Evolutionary conservation across 2,329 filamentous ascomycete species (phyloP).

Genomic region (Fusarium sp.): DNA sequence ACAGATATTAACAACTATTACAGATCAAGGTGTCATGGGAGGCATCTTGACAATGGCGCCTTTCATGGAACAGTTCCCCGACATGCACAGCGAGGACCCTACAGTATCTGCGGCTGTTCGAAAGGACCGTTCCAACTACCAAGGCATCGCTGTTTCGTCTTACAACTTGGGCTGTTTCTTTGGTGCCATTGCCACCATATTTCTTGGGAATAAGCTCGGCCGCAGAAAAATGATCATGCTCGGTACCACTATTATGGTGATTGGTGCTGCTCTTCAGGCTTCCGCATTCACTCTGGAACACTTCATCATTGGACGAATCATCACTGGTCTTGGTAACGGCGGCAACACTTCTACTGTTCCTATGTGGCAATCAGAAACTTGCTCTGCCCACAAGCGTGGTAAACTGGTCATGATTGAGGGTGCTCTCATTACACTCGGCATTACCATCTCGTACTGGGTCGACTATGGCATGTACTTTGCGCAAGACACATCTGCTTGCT

Average conservation of each 20-base stretch:
- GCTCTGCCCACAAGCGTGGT: constrained; percentile 68
- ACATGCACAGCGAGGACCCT: constrained; percentile 57
- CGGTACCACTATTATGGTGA: constrained; percentile 67
- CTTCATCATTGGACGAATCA: constrained; percentile 69
- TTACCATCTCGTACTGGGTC: constrained; percentile 71
- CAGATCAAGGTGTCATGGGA: constrained; percentile 82
- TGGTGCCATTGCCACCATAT: constrained; percentile 74
- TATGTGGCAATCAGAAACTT: constrained; percentile 72
- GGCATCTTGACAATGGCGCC: constrained; percentile 76
- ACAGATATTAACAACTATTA: background rate
- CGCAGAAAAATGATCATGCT: constrained; percentile 70
- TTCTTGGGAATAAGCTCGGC: constrained; percentile 73
- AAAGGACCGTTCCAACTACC: constrained; percentile 62
- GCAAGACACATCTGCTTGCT: constrained; percentile 51
- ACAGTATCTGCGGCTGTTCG: constrained; percentile 53
- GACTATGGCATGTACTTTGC: constrained; percentile 69
- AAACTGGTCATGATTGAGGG: constrained; percentile 72
- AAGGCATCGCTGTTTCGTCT: constrained; percentile 66
- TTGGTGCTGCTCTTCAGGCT: constrained; percentile 71
- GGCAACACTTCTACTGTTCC: constrained; percentile 68
- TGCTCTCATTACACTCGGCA: constrained; percentile 67
- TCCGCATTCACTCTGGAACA: constrained; percentile 66
- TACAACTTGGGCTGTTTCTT: constrained; percentile 73
- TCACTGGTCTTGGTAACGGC: constrained; percentile 70
- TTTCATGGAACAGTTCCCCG: constrained; percentile 70